Conservation (phyloP, 2,329 filamentous ascomycete genomes). For the Phyllosticta paracitricarpa region DNA sequence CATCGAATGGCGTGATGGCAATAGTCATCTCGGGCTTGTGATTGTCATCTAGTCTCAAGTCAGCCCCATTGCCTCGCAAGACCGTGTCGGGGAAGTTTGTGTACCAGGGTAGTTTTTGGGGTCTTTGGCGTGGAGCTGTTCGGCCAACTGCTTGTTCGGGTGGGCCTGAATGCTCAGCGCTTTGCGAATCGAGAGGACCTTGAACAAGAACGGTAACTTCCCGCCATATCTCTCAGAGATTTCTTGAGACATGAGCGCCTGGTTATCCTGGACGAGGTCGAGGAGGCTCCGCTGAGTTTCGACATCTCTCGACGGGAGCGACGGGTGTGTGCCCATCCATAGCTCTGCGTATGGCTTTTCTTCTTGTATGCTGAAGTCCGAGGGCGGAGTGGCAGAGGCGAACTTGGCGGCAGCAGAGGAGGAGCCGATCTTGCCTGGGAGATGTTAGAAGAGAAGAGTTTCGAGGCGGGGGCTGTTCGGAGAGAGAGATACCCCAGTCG, state of each 20-base stretch:
- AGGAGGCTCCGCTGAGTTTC: conserved; percentile 74
- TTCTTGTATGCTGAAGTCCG: conserved; percentile 65
- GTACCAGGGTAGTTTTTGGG: conserved; percentile 78
- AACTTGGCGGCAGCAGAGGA: conserved; percentile 83
- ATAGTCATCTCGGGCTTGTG: conserved; percentile 99
- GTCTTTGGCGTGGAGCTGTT: conserved; percentile 75
- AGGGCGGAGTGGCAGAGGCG: conserved; percentile 70
- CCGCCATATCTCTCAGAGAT: conserved; percentile 65
- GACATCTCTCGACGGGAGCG: conserved; percentile 85
- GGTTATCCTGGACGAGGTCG: conserved; percentile 79
- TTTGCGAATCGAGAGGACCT: conserved; percentile 91
- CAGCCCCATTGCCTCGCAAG: not conserved
- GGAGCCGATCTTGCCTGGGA: conserved; percentile 68
- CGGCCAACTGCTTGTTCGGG: conserved; percentile 88
- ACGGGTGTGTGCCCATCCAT: conserved; percentile 99
- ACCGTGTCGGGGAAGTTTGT: not conserved
- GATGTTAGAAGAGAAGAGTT: conserved; percentile 14
- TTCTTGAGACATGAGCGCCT: conserved; percentile 64
- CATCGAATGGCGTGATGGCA: conserved; percentile 91
- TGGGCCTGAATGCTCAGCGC: conserved; percentile 96
- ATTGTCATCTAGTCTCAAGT: conserved; percentile 61
- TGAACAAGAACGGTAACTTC: conserved; percentile 93
- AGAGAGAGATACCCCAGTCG: conserved; percentile 64
- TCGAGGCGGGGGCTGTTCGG: conserved; percentile 16
- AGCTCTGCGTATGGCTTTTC: conserved; percentile 95